Conservation (phyloP, 2,329 filamentous ascomycete genomes). For the Fusarium anguioides region DNA sequence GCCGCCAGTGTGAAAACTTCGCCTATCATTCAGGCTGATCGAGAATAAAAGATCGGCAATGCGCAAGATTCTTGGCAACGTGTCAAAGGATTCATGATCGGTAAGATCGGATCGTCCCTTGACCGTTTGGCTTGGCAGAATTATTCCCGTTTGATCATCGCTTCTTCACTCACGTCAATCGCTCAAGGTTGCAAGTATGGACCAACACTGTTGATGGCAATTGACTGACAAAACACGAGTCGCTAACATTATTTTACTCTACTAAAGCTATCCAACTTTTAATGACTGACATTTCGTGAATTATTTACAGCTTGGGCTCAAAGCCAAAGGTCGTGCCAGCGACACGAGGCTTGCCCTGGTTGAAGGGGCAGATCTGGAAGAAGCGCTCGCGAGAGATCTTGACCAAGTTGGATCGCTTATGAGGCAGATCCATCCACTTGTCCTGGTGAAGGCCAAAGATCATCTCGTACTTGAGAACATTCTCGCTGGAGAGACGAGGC, state of each 20-base stretch:
- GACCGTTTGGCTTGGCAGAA: constrained; percentile 12
- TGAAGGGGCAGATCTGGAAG: constrained; percentile 73
- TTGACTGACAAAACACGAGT: constrained; percentile 7
- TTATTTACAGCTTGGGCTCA: constrained; percentile 56
- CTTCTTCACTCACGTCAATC: too few species aligned
- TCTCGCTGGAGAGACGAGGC: constrained; percentile 75
- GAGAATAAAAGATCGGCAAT: constrained; percentile 7
- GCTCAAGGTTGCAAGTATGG: neutral
- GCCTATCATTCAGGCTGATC: neutral
- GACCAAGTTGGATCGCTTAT: constrained; percentile 76
- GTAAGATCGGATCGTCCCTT: constrained; percentile 18
- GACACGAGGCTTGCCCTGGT: constrained; percentile 63
- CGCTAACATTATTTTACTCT: constrained; percentile 19
- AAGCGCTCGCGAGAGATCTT: constrained; percentile 73
- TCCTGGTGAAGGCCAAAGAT: constrained; percentile 78
- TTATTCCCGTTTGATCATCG: constrained; percentile 4
- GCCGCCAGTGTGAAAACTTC: neutral
- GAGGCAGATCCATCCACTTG: constrained; percentile 77
- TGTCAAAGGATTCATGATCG: constrained; percentile 14
- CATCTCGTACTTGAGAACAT: constrained; percentile 78
- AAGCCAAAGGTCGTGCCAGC: constrained; percentile 64
- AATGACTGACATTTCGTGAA: neutral
- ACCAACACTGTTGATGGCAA: neutral
- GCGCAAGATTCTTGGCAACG: constrained; percentile 4
- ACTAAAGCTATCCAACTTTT: neutral